Conservation (phyloP, 2,329 filamentous ascomycete genomes). For the Lasiodiplodia sp. region DNA sequence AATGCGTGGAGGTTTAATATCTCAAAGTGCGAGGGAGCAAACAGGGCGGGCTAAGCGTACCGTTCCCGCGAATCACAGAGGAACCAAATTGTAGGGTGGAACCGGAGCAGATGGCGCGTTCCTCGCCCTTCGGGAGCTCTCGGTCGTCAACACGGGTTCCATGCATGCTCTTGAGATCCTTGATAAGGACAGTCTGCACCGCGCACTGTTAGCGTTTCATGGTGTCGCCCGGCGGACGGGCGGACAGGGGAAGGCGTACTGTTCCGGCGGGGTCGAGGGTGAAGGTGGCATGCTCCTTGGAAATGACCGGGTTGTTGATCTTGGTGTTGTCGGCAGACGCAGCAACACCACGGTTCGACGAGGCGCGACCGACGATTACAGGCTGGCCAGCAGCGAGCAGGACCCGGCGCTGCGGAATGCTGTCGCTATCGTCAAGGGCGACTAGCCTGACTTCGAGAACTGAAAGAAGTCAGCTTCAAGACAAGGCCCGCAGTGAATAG, state of each 20-base stretch:
- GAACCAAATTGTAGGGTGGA: slow-evolving; percentile 47
- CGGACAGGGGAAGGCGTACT: slow-evolving; percentile 31
- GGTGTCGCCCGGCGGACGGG: not conserved
- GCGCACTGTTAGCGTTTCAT: slow-evolving; percentile 1
- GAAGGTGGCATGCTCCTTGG: slow-evolving; percentile 68
- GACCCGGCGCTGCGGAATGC: slow-evolving; percentile 41
- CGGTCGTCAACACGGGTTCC: slow-evolving; percentile 64
- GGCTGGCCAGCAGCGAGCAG: slow-evolving; percentile 37
- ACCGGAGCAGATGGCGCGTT: slow-evolving; percentile 39
- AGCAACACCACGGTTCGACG: slow-evolving; percentile 47
- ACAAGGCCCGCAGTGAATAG: slow-evolving; percentile 29
- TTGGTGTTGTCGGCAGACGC: slow-evolving; percentile 64
- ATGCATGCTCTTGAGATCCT: slow-evolving; percentile 67
- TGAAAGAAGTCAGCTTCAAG: slow-evolving; percentile 48
- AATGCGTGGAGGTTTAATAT: not conserved
- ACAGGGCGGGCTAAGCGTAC: slow-evolving; percentile 21
- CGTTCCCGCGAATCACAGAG: slow-evolving; percentile 38
- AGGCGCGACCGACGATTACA: slow-evolving; percentile 53
- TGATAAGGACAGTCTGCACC: slow-evolving; percentile 53
- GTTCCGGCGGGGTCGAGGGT: slow-evolving; percentile 34
- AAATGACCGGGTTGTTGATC: slow-evolving; percentile 77
- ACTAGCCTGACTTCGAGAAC: slow-evolving; percentile 43
- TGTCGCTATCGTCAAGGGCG: slow-evolving; percentile 51
- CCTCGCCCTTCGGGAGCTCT: slow-evolving; percentile 36
- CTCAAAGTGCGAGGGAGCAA: not conserved